phyloP scores from a whole-genome alignment of 2,329 filamentous ascomycete species.

The Dissoconium aciculare region DNA sequence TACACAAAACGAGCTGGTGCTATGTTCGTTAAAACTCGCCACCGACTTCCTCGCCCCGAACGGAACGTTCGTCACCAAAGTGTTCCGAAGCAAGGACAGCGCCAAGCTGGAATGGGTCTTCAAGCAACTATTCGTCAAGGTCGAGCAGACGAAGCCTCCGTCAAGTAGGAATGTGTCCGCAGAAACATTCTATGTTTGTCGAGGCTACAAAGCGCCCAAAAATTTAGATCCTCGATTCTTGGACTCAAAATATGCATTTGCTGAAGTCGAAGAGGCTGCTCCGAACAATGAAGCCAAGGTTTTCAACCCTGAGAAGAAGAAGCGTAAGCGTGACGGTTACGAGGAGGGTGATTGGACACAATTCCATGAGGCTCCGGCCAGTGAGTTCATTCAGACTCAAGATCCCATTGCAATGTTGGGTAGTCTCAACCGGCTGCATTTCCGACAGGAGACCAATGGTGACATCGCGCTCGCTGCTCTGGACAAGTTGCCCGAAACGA shows the following conservation, averaged over 20 bases:
- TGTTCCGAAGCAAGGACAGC: constrained; percentile 95
- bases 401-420: constrained; percentile 91
- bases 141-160: constrained; percentile 94
- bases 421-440: constrained; percentile 67
- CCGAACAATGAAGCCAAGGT: constrained; percentile 97
- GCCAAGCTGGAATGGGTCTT: constrained; percentile 93
- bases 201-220: constrained; percentile 90
- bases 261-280: constrained; percentile 68
- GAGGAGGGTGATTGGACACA: constrained; percentile 91
- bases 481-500: constrained; percentile 74
- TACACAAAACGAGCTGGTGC: constrained; percentile 82
- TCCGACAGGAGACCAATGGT: constrained; percentile 56
- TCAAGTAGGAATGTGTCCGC: constrained; percentile 92
- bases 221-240: constrained; percentile 82
- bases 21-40: constrained; percentile 83
- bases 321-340: constrained; percentile 93
- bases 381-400: constrained; percentile 82
- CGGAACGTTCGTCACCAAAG: constrained; percentile 91
- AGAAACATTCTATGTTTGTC: constrained; percentile 96
- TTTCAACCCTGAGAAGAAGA: constrained; percentile 94
- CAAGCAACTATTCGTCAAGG: constrained; percentile 87
- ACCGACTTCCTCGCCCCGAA: constrained; percentile 84
- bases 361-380: constrained; percentile 76
- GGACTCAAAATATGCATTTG: constrained; percentile 79
- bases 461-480: constrained; percentile 79